phyloP scores from a whole-genome alignment of 768 basidiomycete genomes.

The Mycena latifolia region DNA sequence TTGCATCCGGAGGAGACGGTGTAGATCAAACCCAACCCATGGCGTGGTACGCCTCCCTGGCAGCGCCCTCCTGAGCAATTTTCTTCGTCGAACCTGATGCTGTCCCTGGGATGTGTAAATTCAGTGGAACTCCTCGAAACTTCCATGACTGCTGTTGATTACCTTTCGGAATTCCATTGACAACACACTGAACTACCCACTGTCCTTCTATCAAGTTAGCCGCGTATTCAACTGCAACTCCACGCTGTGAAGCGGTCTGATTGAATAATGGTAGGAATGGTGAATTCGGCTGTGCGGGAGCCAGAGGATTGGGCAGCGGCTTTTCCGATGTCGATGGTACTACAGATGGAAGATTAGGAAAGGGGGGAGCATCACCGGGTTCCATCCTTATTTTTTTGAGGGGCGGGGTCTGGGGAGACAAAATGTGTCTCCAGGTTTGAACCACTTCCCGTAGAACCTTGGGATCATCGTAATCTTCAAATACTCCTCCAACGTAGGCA shows the following conservation, averaged over 20 bases:
- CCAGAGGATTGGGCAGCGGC: not conserved
- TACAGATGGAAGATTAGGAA: too few species aligned
- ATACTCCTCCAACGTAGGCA: constrained; percentile 78
- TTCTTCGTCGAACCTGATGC: too few species aligned
- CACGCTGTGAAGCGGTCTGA: constrained; percentile 1
- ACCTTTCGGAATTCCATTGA: too few species aligned
- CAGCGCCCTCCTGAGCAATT: too few species aligned
- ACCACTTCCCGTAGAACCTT: constrained; percentile 61
- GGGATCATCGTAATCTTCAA: constrained; percentile 62
- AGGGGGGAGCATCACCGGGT: too few species aligned
- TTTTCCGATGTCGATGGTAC: too few species aligned
- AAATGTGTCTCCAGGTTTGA: constrained; percentile 41
- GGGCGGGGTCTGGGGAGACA: not conserved
- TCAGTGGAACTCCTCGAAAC: not conserved
- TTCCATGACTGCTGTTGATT: too few species aligned
- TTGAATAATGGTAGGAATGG: constrained; percentile 3
- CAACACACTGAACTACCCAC: too few species aligned
- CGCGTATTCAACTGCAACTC: not conserved
- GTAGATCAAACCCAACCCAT: too few species aligned
- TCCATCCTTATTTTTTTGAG: constrained; percentile 6
- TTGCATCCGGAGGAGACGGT: too few species aligned
- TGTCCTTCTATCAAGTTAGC: too few species aligned
- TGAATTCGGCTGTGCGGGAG: not conserved
- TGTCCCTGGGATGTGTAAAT: not conserved
- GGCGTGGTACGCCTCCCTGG: too few species aligned